Evolutionary conservation across 805 yeast species (phyloP), one percentile per base, ranked within the genome.

Genomic region (Wickerhamomyces sydowiorum): DNA sequence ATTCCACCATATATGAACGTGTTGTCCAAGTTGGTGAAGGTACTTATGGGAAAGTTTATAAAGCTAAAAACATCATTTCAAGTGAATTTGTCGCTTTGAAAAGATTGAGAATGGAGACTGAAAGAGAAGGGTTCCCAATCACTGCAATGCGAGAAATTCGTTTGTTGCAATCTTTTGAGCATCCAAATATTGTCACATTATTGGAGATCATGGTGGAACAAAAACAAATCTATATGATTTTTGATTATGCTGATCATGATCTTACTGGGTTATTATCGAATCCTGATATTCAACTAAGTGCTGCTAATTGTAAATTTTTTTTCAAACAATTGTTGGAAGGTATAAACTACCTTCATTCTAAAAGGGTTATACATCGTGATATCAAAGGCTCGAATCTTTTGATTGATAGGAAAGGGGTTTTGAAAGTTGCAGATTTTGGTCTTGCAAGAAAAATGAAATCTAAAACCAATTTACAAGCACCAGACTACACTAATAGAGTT

Each of bases 21-120:
- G 77, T 86, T 1, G 73, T 77, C 32, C 98, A 93, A 58, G 98
- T 93, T 5, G 99, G 99, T n/a, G 98, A 93, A 64, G 99, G 99
- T 9, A 93, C 98, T 0, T 93, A 93, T 61, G 99, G 99, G 17
- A 89, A 87, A 59, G 99, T 93, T 18, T 89, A 85, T 66, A 88
- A 89, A 57, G 96, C 96, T 0, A 70, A 69, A 38, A 89, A 93
- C 59, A 64, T 65, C 14, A 66, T 76, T 5, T 86, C 96, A 0
- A 72, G 76, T 2, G 79, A 76, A 44, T 66, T 74, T 49, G 93
- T 89, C n/a, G 99, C 99, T 1, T 67, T 93, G 56, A 93, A 93
- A 59, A 75, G 82, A 50, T 69, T 93, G 36, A 65, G 97, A 46
- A 71, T 93, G 54, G 97, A 93, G 57, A 65, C 79, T 7, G 98